phyloP scores from a whole-genome alignment of 306 rosid genomes.

The Castanea crenata region DNA sequence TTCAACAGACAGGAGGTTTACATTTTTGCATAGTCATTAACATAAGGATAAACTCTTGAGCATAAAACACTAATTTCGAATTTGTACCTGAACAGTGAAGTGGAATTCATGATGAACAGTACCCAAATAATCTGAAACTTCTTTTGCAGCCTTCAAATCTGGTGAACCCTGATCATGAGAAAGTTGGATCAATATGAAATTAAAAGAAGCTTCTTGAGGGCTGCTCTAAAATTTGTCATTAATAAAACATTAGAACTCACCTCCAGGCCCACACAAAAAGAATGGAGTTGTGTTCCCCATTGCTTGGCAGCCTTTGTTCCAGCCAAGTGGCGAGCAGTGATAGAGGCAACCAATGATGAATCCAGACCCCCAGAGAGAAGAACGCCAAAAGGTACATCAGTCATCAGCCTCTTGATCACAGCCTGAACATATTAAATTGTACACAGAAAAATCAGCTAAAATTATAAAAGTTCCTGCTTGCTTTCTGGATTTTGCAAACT shows the following conservation, averaged over 20 bases:
- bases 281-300: conserved; percentile 92
- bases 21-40: not conserved
- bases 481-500: not conserved
- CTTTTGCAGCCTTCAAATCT: conserved; percentile 91
- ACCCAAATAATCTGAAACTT: conserved; percentile 89
- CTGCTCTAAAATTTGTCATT: not conserved
- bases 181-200: conserved; percentile 3
- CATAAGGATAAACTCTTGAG: not conserved
- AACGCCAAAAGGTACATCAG: conserved; percentile 97
- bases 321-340: conserved; percentile 84
- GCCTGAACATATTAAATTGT: conserved; percentile 48
- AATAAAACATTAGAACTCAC: conserved; percentile 27
- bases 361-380: conserved; percentile 91
- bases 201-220: not conserved
- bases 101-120: conserved; percentile 89
- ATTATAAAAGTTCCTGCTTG: too few species aligned
- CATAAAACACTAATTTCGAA: not conserved
- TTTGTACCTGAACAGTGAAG: conserved; percentile 79
- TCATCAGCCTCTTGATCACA: conserved; percentile 87
- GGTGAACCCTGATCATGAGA: conserved; percentile 78
- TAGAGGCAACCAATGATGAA: conserved; percentile 91
- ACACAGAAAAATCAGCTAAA: conserved; percentile 1
- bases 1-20: conserved; percentile 3
- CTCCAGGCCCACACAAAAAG: conserved; percentile 93
- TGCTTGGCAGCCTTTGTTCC: conserved; percentile 83